Conservation (phyloP, 2,329 filamentous ascomycete species). For the Exophiala mesophila region DNA sequence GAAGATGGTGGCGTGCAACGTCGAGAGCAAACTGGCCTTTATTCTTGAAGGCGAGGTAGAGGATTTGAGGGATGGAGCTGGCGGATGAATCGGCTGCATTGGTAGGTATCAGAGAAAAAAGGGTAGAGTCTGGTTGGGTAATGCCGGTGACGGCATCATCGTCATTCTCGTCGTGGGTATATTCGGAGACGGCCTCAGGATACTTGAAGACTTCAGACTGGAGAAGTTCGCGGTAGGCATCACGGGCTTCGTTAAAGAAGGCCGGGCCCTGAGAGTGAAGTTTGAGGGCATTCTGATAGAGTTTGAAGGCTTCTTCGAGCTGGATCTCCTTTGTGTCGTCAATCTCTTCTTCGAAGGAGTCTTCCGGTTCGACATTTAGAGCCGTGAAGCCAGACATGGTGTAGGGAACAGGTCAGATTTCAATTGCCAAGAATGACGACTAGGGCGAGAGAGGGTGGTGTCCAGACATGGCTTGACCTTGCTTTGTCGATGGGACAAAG, state of each 20-base stretch:
- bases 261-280: constrained; percentile 80
- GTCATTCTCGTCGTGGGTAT: constrained; percentile 60
- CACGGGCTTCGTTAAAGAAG: constrained; percentile 68
- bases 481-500: too few species aligned
- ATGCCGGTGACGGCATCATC: constrained; percentile 22
- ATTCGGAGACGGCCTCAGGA: constrained; percentile 79
- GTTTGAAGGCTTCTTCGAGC: constrained; percentile 93
- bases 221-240: constrained; percentile 81
- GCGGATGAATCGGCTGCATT: constrained; percentile 67
- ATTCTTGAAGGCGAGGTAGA: constrained; percentile 94
- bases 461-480: too few species aligned
- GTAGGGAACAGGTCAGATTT: too few species aligned
- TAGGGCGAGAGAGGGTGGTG: too few species aligned
- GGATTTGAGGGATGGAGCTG: constrained; percentile 77
- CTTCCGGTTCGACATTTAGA: constrained; percentile 82
- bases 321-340: constrained; percentile 95
- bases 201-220: constrained; percentile 91
- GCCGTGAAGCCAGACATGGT: constrained; percentile 26
- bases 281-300: constrained; percentile 87
- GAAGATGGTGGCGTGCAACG: constrained; percentile 52
- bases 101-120: constrained; percentile 42
- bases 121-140: constrained; percentile 21
- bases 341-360: constrained; percentile 81
- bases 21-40: constrained; percentile 90
- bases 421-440: too few species aligned